Evolutionary conservation across 345 rosid species (phyloP), one percentile per base, ranked within the genome.

Genomic region (Conringia planisiliqua): DNA sequence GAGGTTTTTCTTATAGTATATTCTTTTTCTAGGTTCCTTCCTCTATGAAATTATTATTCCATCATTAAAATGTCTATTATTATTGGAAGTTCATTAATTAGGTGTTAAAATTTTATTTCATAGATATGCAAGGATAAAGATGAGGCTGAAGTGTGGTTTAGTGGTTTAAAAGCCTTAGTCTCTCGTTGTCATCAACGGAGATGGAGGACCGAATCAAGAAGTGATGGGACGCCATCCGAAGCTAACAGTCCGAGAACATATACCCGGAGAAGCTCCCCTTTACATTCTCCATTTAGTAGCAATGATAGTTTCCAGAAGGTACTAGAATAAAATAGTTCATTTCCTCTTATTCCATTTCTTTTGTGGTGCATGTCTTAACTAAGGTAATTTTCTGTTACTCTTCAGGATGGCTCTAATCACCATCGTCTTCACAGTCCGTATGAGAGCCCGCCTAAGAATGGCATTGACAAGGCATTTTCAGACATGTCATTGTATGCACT

Each of bases 371-470:
- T 64, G 66, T 16, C 36, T 18, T 56, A 61, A 71, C 72, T 48
- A 39, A 47, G 39, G 54, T 27, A 18, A 57, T 39, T 40, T 65
- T 55, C 12, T 38, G 40, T 61, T 60, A 42, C 33, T 48, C 61
- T 60, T 79, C 85, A 95, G 99, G 99, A 89, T 78, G 80, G 82
- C 66, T 84, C 86, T 20, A 93, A 86, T 70, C 88, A 86, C 68
- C 85, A 79, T 74, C 90, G 88, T 57, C 83, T 90, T 77, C 94
- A 85, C 70, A 90, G 94, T 88, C 98, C 99, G 44, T 88, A 83
- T 81, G 97, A 76, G 74, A 95, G 98, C 71, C 99, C 99, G 46
- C 97, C 97, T 8, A 92, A 87, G 86, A 87, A 85, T 84, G 97
- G 89, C 71, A 73, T 89, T 17, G 94, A 90, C 70, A 92, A 92